Conservation (phyloP, 805 yeast genomes). For the Saccharomycopsis fibuligera region DNA sequence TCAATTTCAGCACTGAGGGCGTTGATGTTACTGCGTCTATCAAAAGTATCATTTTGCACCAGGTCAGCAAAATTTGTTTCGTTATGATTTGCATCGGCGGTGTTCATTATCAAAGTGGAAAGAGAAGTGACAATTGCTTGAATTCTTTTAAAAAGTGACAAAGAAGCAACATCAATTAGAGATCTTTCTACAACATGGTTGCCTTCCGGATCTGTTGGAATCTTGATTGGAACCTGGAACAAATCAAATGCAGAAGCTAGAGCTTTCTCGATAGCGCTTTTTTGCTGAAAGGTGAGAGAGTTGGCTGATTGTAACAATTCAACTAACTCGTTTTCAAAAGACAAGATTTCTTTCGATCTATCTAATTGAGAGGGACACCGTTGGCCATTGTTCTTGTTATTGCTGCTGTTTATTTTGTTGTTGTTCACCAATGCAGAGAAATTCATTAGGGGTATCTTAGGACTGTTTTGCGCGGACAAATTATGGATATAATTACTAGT, state of each 20-base stretch:
- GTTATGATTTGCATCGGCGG: conserved; percentile 16
- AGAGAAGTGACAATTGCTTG: conserved; percentile 30
- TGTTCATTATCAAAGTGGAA: conserved; percentile 30
- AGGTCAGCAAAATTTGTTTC: too few species aligned
- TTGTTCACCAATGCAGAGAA: too few species aligned
- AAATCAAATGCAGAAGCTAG: conserved; percentile 26
- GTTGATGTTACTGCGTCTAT: too few species aligned
- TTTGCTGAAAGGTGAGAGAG: conserved; percentile 20
- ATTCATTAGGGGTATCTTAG: too few species aligned
- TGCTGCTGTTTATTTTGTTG: too few species aligned
- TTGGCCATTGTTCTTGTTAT: not conserved
- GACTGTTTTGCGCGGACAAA: too few species aligned
- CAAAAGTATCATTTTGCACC: too few species aligned
- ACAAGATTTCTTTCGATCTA: conserved; percentile 28
- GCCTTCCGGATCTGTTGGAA: not conserved
- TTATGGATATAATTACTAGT: too few species aligned
- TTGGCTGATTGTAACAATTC: conserved; percentile 23
- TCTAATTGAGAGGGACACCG: conserved; percentile 21
- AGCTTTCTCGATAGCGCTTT: conserved; percentile 23
- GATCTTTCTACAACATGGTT: conserved; percentile 17
- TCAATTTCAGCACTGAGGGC: too few species aligned
- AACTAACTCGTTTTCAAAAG: conserved; percentile 28
- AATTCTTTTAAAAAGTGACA: conserved; percentile 28
- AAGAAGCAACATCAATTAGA: conserved; percentile 27
- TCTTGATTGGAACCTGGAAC: conserved; percentile 25